Conservation (phyloP, 192 early-diverging fungal species). For the Entophlyctis luteolus region DNA sequence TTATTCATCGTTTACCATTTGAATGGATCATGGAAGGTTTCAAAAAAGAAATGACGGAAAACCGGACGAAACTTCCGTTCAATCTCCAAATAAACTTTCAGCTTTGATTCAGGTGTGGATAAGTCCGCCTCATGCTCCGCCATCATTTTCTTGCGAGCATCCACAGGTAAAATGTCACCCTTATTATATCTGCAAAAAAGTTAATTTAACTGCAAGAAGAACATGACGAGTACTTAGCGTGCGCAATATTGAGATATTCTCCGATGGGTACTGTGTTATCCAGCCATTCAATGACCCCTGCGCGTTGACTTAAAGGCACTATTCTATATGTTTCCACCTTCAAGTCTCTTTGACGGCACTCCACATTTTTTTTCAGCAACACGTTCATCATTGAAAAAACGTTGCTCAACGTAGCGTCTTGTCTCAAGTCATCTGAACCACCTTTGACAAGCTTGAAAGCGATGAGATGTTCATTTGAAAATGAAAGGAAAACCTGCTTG, state of each 20-base stretch:
- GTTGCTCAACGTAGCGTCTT: constrained; percentile 68
- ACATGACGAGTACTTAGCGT: constrained; percentile 34
- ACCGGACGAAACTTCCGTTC: constrained; percentile 51
- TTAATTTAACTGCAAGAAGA: not conserved
- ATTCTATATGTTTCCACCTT: constrained; percentile 55
- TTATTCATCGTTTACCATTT: constrained; percentile 53
- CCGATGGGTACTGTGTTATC: constrained; percentile 49
- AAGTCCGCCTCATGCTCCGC: constrained; percentile 35
- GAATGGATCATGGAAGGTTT: constrained; percentile 63
- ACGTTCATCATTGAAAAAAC: constrained; percentile 64
- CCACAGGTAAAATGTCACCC: constrained; percentile 31
- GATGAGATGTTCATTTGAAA: not conserved
- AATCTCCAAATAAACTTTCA: constrained; percentile 51
- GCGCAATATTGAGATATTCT: constrained; percentile 37
- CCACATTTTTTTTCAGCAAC: constrained; percentile 46
- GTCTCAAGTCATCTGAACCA: constrained; percentile 66
- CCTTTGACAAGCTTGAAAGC: constrained; percentile 43
- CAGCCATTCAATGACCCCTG: constrained; percentile 58
- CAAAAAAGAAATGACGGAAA: constrained; percentile 74
- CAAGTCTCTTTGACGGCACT: constrained; percentile 46
- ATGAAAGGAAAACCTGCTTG: constrained; percentile 30
- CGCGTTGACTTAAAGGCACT: constrained; percentile 50
- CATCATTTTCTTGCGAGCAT: constrained; percentile 43
- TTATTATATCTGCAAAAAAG: constrained; percentile 38
- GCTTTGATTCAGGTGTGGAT: constrained; percentile 53